Percentiles rank a stretch among this genome's conserved stretches.
These are phyloP conservation scores for Apophysomyces elegans DNA, from an alignment of 371 early-diverging fungal genomes.

Conservation along the genomic window DNA sequence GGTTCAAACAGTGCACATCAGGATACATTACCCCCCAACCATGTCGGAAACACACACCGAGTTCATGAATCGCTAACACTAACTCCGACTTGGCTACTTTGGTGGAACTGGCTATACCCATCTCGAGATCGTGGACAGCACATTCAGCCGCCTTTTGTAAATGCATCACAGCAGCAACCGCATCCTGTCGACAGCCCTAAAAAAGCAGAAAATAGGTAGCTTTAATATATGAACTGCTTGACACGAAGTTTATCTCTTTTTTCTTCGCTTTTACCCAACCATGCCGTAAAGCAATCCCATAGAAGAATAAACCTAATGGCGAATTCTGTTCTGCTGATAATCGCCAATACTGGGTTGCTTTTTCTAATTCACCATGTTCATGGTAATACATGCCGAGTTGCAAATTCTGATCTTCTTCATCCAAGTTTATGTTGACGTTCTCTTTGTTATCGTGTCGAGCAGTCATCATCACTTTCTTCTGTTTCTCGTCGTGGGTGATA, in stretches of 20 bases:
- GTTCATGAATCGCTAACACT: slow-evolving; percentile 85
- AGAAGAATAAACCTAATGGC: slow-evolving; percentile 85
- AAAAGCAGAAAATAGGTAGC: no score
- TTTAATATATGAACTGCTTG: no score
- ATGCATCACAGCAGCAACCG: slow-evolving; percentile 66
- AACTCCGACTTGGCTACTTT: slow-evolving; percentile 54
- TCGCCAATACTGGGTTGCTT: slow-evolving; percentile 83
- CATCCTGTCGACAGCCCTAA: slow-evolving; percentile 70
- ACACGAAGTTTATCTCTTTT: no score
- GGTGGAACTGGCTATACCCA: slow-evolving; percentile 27
- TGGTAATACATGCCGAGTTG: slow-evolving; percentile 35
- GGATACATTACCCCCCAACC: slow-evolving; percentile 85
- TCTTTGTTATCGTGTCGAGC: no score
- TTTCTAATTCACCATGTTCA: slow-evolving; percentile 69
- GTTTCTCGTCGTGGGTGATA: background rate
- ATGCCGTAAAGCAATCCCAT: slow-evolving; percentile 87
- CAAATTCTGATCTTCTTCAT: slow-evolving; percentile 4
- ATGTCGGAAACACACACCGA: slow-evolving; percentile 81
- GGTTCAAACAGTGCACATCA: background rate
- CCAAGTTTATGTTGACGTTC: background rate
- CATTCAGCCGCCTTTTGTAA: slow-evolving; percentile 82
- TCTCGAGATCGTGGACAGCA: slow-evolving; percentile 66
- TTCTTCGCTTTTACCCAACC: slow-evolving; percentile 69
- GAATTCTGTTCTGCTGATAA: slow-evolving; percentile 75
- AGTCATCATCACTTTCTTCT: background rate